These are phyloP conservation scores for Tuber borchii DNA, from an alignment of 495 filamentous ascomycete species.

Conservation along the genomic window DNA sequence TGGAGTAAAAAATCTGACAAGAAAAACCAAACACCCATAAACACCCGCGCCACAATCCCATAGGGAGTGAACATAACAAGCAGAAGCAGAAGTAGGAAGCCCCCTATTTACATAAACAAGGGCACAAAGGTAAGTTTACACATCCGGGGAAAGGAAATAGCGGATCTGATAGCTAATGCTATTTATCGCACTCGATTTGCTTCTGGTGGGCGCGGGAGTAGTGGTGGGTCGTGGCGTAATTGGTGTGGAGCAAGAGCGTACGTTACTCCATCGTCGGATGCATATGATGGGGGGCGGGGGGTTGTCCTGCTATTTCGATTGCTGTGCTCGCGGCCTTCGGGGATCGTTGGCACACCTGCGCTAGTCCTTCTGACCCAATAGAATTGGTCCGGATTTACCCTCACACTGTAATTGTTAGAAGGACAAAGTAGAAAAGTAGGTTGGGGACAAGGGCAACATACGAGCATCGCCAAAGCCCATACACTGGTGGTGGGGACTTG, in stretches of 20 bases:
- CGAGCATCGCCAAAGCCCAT: constrained; percentile 80
- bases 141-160: not conserved
- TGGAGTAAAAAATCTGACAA: not conserved
- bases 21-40: not conserved
- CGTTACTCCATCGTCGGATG: constrained; percentile 62
- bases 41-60: not conserved
- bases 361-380: constrained; percentile 63
- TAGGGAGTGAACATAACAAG: not conserved
- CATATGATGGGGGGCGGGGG: constrained; percentile 62
- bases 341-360: constrained; percentile 30
- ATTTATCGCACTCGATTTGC: constrained; percentile 20
- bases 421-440: not conserved
- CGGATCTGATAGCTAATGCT: not conserved
- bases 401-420: constrained; percentile 40
- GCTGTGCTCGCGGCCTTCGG: constrained; percentile 29
- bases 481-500: constrained; percentile 71
- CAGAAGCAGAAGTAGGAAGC: not conserved
- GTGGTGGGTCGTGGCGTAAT: constrained; percentile 45
- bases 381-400: constrained; percentile 71
- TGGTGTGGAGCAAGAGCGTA: constrained; percentile 59
- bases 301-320: constrained; percentile 25
- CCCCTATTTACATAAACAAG: not conserved
- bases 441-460: constrained; percentile 47
- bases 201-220: constrained; percentile 49
- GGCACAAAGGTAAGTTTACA: not conserved